Evolutionary conservation across 1,284 basidiomycete species (phyloP).

Genomic region (Tylopilus sp.): DNA sequence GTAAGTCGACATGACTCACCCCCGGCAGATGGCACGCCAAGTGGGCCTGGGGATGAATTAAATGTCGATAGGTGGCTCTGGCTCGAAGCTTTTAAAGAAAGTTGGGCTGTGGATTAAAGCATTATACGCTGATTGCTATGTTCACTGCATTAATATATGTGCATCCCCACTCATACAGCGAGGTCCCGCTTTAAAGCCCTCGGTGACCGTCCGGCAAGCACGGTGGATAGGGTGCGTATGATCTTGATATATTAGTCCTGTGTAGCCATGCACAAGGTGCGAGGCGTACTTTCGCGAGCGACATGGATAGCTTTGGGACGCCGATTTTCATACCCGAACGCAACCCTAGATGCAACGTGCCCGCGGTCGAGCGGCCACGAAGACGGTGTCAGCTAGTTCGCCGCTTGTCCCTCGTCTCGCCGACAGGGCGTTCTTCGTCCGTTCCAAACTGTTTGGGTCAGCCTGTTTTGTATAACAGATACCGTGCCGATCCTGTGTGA

Average conservation of each 20-base stretch:
- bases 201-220: background rate
- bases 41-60: background rate
- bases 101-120: slow-evolving; percentile 10
- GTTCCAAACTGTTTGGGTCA: background rate
- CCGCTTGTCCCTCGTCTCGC: slow-evolving; percentile 1
- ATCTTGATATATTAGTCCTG: background rate
- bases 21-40: background rate
- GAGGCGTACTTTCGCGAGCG: slow-evolving; percentile 8
- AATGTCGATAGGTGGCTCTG: background rate
- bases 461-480: background rate
- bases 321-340: slow-evolving; percentile 1
- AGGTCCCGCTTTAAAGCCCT: background rate
- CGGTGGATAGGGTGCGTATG: background rate
- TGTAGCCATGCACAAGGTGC: slow-evolving; percentile 5
- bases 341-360: slow-evolving; percentile 15
- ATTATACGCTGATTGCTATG: slow-evolving; percentile 21
- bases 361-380: background rate
- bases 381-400: background rate
- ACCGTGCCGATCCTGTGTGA: background rate
- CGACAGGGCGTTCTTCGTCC: background rate
- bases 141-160: slow-evolving; percentile 21
- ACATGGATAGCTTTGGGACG: background rate
- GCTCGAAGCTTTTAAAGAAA: slow-evolving; percentile 5
- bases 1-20: slow-evolving; percentile 38
- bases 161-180: slow-evolving; percentile 29